Evolutionary conservation across 495 filamentous ascomycete species (phyloP), one percentile per base, ranked within the genome.

Genomic region (Podospora fimiseda): DNA sequence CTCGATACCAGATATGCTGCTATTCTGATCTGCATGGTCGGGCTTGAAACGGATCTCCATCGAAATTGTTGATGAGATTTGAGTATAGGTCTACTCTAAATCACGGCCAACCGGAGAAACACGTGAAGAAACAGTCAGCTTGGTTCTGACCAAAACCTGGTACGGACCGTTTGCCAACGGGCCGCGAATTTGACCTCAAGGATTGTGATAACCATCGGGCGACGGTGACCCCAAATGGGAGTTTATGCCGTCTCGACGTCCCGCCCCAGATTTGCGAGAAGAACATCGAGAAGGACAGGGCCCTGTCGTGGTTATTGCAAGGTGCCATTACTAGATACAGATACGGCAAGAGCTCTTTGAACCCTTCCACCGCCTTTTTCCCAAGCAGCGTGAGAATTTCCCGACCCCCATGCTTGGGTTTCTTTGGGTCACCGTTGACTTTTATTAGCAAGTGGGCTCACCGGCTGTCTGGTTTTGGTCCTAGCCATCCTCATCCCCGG

Each of bases 121-220:
- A 33, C 27, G 44, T 55, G 52, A 43, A 27, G 43, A 39, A 36
- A 55, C 4, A 47, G 23, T 37, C 45, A 38, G 38, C 38, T 33
- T 37, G 41, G 50, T 42, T 43, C 54, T 56, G 36, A 24, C 16
- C 20, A 46, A 51, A 46, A 57, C 52, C 51, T 58, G 57, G 56
- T 60, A 41, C 58, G 58, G 60, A 57, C 60, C 63, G 60, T 63
- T 64, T 42, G 42, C 43, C 49, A 51, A 61, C 63, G 63, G 63
- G 53, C 63, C 63, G 63, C 63, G 58, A 59, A 55, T 58, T 55
- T 44, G 51, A 11, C 41, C 52, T 51, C 63, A 55, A 48, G 48
- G 51, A 21, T 61, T 57, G 52, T 58, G 52, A 57, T 44, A 55
- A 43, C 27, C 63, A 53, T 44, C 46, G 51, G 60, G 48, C 46